Conservation (phyloP, 768 basidiomycete genomes). For the Amanita rimosa region DNA sequence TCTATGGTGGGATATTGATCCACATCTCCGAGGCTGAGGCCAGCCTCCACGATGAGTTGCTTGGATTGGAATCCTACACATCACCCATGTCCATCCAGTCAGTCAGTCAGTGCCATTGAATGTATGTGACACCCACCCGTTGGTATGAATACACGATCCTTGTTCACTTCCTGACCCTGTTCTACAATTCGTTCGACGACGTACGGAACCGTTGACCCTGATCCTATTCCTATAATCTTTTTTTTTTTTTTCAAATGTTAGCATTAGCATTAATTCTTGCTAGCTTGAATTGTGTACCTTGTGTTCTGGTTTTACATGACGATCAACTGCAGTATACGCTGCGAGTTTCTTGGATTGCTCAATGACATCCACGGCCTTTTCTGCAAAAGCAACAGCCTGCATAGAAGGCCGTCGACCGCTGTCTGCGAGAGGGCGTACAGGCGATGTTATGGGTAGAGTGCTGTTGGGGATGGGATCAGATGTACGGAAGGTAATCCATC, state of each 20-base stretch:
- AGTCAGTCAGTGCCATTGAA: background rate
- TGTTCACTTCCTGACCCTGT: slow-evolving; percentile 70
- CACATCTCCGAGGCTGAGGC: slow-evolving; percentile 75
- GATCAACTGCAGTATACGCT: slow-evolving; percentile 90
- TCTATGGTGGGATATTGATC: slow-evolving; percentile 85
- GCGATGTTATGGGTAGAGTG: background rate
- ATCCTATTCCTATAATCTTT: slow-evolving; percentile 86
- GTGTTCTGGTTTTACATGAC: slow-evolving; percentile 73
- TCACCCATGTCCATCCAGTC: background rate
- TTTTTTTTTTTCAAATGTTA: too few relatives aligned
- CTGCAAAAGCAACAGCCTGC: slow-evolving; percentile 11
- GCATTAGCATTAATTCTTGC: too few relatives aligned
- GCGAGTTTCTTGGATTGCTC: slow-evolving; percentile 86
- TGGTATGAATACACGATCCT: slow-evolving; percentile 77
- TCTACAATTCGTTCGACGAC: slow-evolving; percentile 90
- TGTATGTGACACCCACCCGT: slow-evolving; percentile 49
- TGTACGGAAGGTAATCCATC: too few relatives aligned
- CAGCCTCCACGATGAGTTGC: slow-evolving; percentile 78
- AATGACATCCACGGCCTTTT: slow-evolving; percentile 30
- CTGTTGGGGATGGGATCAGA: background rate
- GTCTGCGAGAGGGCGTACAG: background rate
- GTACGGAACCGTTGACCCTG: slow-evolving; percentile 91
- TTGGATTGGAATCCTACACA: slow-evolving; percentile 85
- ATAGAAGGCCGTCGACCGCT: background rate
- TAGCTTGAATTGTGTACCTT: slow-evolving; percentile 36